A percentile compares a stretch with the other conserved stretches of the same genome.
These are phyloP conservation scores for Mycosphaerella sp. DNA, from an alignment of 2,329 filamentous ascomycete genomes.

Conservation along the genomic window DNA sequence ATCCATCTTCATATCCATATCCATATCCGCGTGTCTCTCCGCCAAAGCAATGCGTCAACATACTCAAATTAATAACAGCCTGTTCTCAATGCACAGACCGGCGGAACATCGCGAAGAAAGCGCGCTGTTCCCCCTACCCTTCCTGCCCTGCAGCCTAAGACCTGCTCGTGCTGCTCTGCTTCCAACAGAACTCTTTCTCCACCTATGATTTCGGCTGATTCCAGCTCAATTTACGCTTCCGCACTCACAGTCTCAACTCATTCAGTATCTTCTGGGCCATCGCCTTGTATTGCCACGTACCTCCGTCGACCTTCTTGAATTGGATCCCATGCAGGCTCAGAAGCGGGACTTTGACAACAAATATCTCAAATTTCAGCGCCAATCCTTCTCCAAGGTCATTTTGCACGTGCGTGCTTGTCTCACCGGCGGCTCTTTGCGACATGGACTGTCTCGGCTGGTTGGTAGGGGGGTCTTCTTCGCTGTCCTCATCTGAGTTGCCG, in stretches of 20 bases:
- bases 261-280: constrained; percentile 94
- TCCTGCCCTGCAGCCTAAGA: neutral
- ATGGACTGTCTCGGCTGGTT: constrained; percentile 35
- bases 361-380: constrained; percentile 85
- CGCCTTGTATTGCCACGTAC: constrained; percentile 98
- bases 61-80: neutral
- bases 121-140: neutral
- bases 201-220: neutral
- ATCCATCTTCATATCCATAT: too few relatives aligned
- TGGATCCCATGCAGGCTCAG: constrained; percentile 91
- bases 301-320: constrained; percentile 92
- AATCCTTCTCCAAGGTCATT: constrained; percentile 80
- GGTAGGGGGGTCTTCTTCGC: constrained; percentile 27
- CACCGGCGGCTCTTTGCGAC: constrained; percentile 54
- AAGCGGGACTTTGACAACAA: constrained; percentile 94
- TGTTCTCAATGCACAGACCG: neutral
- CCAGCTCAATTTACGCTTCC: neutral
- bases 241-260: constrained; percentile 64
- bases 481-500: constrained; percentile 49
- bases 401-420: constrained; percentile 88
- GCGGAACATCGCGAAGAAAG: neutral
- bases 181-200: too few relatives aligned
- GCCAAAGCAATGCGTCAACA: neutral
- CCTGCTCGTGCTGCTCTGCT: neutral
- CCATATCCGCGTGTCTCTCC: too few relatives aligned